Conservation (phyloP, 257 asterid species). For the Przewalskia tangutica region DNA sequence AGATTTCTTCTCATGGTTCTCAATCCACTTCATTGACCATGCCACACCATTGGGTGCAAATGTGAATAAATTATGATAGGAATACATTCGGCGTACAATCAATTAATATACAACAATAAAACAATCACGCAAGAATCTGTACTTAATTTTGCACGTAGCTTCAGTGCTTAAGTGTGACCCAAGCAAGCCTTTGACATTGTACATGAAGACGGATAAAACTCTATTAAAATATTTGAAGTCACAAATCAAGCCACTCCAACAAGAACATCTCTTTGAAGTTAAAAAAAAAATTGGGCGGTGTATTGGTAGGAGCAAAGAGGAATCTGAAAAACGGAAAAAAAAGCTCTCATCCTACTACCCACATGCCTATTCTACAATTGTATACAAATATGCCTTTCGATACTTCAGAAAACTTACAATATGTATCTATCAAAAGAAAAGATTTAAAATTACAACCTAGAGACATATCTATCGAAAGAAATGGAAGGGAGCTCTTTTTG, state of each 20-base stretch:
- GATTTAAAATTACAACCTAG: neutral
- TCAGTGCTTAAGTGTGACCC: neutral
- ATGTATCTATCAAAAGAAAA: neutral
- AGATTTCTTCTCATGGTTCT: no score
- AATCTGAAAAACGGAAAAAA: no score
- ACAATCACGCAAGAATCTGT: no score
- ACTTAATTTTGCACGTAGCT: neutral
- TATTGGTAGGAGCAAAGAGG: neutral
- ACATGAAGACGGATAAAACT: neutral
- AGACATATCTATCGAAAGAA: neutral
- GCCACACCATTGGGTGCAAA: no score
- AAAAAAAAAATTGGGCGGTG: neutral
- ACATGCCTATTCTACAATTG: neutral
- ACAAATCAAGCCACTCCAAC: neutral
- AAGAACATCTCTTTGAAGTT: neutral
- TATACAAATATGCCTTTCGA: neutral
- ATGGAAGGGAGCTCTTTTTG: neutral
- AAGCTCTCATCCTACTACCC: neutral
- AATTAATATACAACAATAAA: neutral
- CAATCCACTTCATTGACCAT: no score
- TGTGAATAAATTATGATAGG: neutral
- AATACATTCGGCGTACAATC: neutral
- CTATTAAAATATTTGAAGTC: neutral
- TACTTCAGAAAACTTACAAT: no score
- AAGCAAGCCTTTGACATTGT: neutral